Evolutionary conservation across 371 early-diverging fungal genomes (phyloP).

Genomic region (Mucor circinelloides): DNA sequence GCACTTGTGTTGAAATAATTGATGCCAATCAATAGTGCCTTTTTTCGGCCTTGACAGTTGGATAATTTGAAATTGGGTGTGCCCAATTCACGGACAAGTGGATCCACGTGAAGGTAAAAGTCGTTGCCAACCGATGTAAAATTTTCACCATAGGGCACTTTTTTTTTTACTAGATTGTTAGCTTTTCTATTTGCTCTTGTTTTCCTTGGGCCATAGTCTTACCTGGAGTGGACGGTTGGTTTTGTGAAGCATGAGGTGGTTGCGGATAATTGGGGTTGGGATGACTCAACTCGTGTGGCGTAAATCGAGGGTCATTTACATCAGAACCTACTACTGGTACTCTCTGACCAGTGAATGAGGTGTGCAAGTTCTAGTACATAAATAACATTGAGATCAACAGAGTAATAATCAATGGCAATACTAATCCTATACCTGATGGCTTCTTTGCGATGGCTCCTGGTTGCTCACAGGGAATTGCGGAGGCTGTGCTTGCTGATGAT

Average conservation of each 20-base stretch:
- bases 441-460: no score
- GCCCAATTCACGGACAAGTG: slow-evolving; percentile 19
- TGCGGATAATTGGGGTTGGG: slow-evolving; percentile 27
- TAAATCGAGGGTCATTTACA: slow-evolving; percentile 11
- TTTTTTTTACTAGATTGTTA: background rate
- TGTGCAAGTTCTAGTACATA: no score
- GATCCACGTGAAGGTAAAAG: slow-evolving; percentile 34
- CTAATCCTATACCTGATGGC: no score
- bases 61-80: slow-evolving; percentile 55
- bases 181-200: background rate
- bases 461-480: no score
- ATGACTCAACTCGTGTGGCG: slow-evolving; percentile 5
- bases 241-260: slow-evolving; percentile 23
- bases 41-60: slow-evolving; percentile 70
- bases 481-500: no score
- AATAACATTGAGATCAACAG: no score
- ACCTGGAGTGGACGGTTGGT: slow-evolving; percentile 28
- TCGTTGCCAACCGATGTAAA: background rate
- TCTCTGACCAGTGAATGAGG: no score
- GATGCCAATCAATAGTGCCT: slow-evolving; percentile 89
- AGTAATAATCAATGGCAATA: no score
- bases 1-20: slow-evolving; percentile 78
- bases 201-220: slow-evolving; percentile 1
- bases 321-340: slow-evolving; percentile 9
- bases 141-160: slow-evolving; percentile 24